Evolutionary conservation across 1,284 basidiomycete genomes (phyloP), one percentile per base, ranked within the genome.

Genomic region (Butyriboletus appendiculatus): DNA sequence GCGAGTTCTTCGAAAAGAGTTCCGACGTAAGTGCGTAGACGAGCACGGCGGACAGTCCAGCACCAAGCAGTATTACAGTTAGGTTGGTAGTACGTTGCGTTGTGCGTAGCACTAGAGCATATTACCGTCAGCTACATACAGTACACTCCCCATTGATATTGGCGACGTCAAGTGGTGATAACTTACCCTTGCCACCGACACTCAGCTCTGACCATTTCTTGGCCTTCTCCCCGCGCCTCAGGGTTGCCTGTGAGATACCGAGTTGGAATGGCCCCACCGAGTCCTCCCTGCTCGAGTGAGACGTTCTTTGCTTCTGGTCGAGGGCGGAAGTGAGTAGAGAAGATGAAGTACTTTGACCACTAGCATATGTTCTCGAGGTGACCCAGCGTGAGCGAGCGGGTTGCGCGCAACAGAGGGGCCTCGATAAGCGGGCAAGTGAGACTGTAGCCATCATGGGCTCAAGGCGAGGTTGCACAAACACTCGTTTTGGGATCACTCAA

Each of bases 1-100:
- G 92, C 30, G 93, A 96, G 73, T 97, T 98, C 67, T 83, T 88
- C 15, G 94, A 94, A 72, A 96, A 96, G 7, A 97, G 79, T 72
- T 96, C 94, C 22, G 92, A 90, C 12, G 88, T 88, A 34, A 96
- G 79, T 12, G 92, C 88, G 62, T 96, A 94, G n/a, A 89, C 76
- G 35, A 96, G 80, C 45, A 96, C 77, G 10, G 86, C 84, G 41
- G 92, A 92, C 33, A 92, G 78, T 32, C 86, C 89, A 22, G 90
- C 93, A 33, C 93, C 93, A 43, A 94, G 73, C 6, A 95, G 64
- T 59, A 97, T 94, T 48, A 97, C 89, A 8, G 84, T 80, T 15
- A 96, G 70, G 64, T 94, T 96, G 8, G 90, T 84, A 34, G 90
- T 91, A 60, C 87, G 83, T 48, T 85, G 86, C 0, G 91, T 90